Evolutionary conservation across 139 green algal genomes (phyloP).

Genomic region (Micractinium sp.): DNA sequence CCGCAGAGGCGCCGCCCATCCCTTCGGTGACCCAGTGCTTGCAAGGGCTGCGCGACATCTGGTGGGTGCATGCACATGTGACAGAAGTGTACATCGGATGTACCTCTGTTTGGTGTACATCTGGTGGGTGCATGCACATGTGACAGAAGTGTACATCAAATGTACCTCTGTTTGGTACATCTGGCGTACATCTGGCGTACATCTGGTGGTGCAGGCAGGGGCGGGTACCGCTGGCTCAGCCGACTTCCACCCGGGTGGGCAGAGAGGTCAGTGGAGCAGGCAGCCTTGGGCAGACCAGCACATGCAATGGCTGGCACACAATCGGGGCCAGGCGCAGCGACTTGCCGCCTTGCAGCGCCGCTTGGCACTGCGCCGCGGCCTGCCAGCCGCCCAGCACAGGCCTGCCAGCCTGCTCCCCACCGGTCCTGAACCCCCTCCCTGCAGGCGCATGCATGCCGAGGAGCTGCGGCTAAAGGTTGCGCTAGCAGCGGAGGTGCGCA

Average conservation of each 20-base stretch:
- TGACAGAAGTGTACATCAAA: not conserved
- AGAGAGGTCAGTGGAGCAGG: not conserved
- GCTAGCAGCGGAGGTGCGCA: constrained; percentile 1
- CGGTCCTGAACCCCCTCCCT: not conserved
- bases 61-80: not conserved
- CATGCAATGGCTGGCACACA: too few relatives aligned
- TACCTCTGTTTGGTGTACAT: not conserved
- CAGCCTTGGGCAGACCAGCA: too few relatives aligned
- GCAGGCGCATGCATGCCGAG: constrained; percentile 36
- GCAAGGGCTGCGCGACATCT: constrained; percentile 18
- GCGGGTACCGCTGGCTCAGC: too few relatives aligned
- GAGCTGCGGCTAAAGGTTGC: constrained; percentile 33
- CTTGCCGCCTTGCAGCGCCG: too few relatives aligned
- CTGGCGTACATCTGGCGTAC: too few relatives aligned
- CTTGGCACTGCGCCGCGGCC: too few relatives aligned
- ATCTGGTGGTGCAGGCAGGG: too few relatives aligned
- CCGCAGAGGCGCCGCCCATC: constrained; percentile 2
- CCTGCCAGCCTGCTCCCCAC: not conserved
- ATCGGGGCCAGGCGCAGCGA: not conserved
- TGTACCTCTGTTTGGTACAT: not conserved
- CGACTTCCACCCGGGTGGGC: too few relatives aligned
- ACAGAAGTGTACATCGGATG: not conserved
- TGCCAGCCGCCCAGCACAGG: not conserved
- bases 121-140: not conserved
- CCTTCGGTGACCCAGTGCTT: constrained; percentile 36